Evolutionary conservation across 768 basidiomycete species (phyloP).

Genomic region (Lactarius sanguifluus): DNA sequence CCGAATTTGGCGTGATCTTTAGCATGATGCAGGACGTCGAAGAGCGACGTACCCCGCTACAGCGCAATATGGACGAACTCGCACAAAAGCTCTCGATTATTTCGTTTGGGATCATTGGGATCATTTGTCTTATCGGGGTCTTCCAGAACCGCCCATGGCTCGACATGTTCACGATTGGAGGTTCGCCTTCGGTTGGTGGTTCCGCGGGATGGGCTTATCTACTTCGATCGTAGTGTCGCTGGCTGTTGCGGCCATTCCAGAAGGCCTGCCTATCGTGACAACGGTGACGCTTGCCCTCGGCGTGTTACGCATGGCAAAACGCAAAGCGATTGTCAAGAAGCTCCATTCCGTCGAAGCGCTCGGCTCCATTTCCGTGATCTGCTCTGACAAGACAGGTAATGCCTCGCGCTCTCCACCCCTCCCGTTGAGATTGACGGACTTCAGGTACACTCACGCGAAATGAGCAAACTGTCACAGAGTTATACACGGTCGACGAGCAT

Average conservation of each 20-base stretch:
- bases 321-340: constrained; percentile 97
- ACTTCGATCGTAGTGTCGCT: constrained; percentile 69
- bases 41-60: constrained; percentile 89
- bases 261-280: constrained; percentile 94
- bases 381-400: constrained; percentile 92
- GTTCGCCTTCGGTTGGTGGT: constrained; percentile 44
- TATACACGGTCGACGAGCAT: constrained; percentile 84
- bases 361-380: constrained; percentile 95
- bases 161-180: constrained; percentile 99
- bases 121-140: constrained; percentile 90
- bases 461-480: constrained; percentile 90
- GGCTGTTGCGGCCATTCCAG: constrained; percentile 97
- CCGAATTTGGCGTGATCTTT: constrained; percentile 96
- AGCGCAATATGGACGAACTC: constrained; percentile 94
- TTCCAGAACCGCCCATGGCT: constrained; percentile 85
- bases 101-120: constrained; percentile 92
- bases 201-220: constrained; percentile 4
- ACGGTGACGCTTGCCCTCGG: constrained; percentile 96
- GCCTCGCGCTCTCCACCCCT: constrained; percentile 23
- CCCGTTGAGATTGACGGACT: background rate
- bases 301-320: constrained; percentile 89
- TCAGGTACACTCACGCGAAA: constrained; percentile 90
- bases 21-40: constrained; percentile 97
- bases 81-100: constrained; percentile 87
- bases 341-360: constrained; percentile 92